Base-by-base conservation (phyloP, 768 basidiomycete genomes). In the Podaxis mareebaensis region DNA sequence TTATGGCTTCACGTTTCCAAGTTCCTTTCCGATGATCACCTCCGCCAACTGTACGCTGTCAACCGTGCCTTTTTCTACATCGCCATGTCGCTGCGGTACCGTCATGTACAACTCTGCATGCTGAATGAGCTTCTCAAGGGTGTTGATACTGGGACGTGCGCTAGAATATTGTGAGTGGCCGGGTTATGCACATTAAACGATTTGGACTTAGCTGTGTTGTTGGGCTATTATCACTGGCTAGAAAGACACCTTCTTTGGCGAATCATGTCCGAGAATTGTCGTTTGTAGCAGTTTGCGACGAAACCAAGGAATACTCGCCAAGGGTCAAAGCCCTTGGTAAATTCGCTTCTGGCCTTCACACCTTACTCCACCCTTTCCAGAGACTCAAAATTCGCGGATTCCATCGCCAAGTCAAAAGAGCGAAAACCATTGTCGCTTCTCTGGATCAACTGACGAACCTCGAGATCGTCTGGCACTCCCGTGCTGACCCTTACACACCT, bases 61-160 rank as follows among this genome's bases (percentile, higher is more conserved):
- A 56, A 56, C 13, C 54, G 54, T 30, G 36, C 54, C 3, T 56
- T 56, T 22, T 56, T 39, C 22, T 26, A 39, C 54, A 39, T 56
- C 39, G 33, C 54, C 20, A 39, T 56, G 39, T 3, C 11, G 22
- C 20, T 56, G 54, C 54, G 54, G 3, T 56, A 56, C 13, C 54
- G 15, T 38, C 6, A 28, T 17, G 11, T 42, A 17, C 17, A 28
- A 33, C 17, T 26, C 28, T 53, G 8, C 52, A 33, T 26, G 52
- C 17, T 5, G 26, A 10, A 10, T 26, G 52, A 15, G 28, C 17
- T 30, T 1, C 24, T 33, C 26, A 33, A 33, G 30, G 8, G 4
- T 33, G n/a, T 33, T n/a, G 30, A 33, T 4, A 8, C 22, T 53
- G 13, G 15, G n/a, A 53, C 8, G 17, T 53, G 8, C 52, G 52